Conservation (phyloP, 139 green algal species). For the Coelastrella sp. region DNA sequence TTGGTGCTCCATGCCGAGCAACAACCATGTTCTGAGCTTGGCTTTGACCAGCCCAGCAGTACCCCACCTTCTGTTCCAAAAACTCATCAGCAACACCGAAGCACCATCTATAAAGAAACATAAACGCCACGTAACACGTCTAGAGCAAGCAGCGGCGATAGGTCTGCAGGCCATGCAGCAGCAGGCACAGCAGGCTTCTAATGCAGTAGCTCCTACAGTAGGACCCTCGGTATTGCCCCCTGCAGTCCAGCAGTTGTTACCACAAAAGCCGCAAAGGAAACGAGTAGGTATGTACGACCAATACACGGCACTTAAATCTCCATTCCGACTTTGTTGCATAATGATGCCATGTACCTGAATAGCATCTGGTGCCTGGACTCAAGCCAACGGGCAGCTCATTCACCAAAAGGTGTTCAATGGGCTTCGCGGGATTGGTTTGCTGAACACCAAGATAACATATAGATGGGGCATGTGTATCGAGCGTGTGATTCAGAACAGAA, state of each 20-base stretch:
- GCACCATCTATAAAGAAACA: slow-evolving; percentile 22
- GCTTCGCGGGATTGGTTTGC: too few species aligned
- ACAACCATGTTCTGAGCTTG: not conserved
- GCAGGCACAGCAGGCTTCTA: not conserved
- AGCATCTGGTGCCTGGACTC: too few species aligned
- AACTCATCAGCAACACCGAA: not conserved
- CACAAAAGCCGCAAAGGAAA: slow-evolving; percentile 8
- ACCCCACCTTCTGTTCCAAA: not conserved
- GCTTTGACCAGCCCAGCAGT: not conserved
- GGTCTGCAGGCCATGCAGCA: slow-evolving; percentile 10
- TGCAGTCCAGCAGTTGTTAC: not conserved
- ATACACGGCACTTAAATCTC: too few species aligned
- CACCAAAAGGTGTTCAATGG: too few species aligned
- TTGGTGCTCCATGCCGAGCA: not conserved
- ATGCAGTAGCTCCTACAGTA: not conserved
- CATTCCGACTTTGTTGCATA: not conserved
- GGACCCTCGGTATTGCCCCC: not conserved
- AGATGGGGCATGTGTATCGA: too few species aligned
- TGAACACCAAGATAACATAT: too few species aligned
- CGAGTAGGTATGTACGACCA: slow-evolving; percentile 23
- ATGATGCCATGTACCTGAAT: too few species aligned
- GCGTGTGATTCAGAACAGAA: too few species aligned
- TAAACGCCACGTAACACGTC: not conserved
- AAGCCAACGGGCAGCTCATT: too few species aligned
- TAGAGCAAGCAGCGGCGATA: slow-evolving; percentile 36